These are phyloP conservation scores for Teunomyces kruisii DNA, from an alignment of 805 yeast genomes.

Conservation along the genomic window DNA sequence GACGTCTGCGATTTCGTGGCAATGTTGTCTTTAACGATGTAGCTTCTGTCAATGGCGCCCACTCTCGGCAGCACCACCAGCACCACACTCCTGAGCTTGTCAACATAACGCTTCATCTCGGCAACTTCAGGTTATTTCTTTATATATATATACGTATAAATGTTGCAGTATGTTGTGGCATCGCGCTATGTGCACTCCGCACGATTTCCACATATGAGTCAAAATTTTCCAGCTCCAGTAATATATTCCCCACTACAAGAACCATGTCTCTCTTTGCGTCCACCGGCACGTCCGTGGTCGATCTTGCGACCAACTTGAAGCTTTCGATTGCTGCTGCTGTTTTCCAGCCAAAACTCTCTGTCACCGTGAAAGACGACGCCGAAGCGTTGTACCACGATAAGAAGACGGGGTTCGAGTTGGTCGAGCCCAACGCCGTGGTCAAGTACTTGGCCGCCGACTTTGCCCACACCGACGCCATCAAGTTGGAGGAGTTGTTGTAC, in stretches of 20 bases:
- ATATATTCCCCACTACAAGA: too few relatives aligned
- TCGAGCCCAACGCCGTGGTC: conserved; percentile 69
- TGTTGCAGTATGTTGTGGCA: not conserved
- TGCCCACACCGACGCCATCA: conserved; percentile 28
- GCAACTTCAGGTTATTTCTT: too few relatives aligned
- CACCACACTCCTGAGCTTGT: conserved; percentile 1
- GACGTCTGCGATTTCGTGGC: conserved; percentile 73
- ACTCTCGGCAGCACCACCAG: not conserved
- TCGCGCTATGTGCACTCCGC: not conserved
- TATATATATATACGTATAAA: too few relatives aligned
- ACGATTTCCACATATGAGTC: conserved; percentile 4
- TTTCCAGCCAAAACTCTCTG: conserved; percentile 11
- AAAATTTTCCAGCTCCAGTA: not conserved
- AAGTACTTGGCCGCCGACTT: conserved; percentile 59
- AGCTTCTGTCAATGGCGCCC: conserved; percentile 1
- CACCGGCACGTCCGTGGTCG: conserved; percentile 12
- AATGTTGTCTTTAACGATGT: conserved; percentile 72
- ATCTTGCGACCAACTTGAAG: conserved; percentile 25
- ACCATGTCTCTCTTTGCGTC: conserved; percentile 9
- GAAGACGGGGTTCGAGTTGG: conserved; percentile 44
- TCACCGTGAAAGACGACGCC: conserved; percentile 22
- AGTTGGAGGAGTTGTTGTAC: conserved; percentile 41
- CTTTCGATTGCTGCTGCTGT: conserved; percentile 22
- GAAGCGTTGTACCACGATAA: conserved; percentile 32
- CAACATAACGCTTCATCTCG: not conserved